A percentile compares a stretch with the other conserved stretches of the same genome.
phyloP scores from a whole-genome alignment of 164 flowering plant genomes.

The Berberis thunbergii region DNA sequence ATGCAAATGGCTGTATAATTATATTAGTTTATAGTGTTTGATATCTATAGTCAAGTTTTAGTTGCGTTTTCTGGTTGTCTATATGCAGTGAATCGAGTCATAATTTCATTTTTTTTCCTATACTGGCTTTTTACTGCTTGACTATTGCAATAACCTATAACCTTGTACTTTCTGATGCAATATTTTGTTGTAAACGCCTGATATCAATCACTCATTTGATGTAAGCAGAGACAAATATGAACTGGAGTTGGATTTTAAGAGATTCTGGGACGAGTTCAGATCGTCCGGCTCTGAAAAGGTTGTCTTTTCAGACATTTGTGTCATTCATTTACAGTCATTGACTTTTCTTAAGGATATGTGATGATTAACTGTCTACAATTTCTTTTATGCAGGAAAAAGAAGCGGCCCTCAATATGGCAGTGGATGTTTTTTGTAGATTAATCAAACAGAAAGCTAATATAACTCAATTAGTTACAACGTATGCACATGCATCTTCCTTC shows the following conservation, averaged over 20 bases:
- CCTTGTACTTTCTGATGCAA: neutral
- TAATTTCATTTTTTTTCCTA: too few relatives aligned
- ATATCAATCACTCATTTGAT: neutral
- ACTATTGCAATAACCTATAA: neutral
- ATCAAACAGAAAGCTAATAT: constrained; percentile 80
- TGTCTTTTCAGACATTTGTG: neutral
- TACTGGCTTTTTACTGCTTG: too few relatives aligned
- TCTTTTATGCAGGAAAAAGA: constrained; percentile 85
- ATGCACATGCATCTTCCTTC: constrained; percentile 12
- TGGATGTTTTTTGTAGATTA: constrained; percentile 95
- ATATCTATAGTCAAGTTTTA: too few relatives aligned
- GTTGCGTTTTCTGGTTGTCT: too few relatives aligned
- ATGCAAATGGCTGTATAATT: too few relatives aligned
- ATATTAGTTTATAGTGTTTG: too few relatives aligned
- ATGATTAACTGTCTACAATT: too few relatives aligned
- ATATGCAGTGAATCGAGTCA: too few relatives aligned
- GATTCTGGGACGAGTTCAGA: constrained; percentile 97
- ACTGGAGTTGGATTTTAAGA: constrained; percentile 97
- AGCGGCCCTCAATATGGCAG: constrained; percentile 79
- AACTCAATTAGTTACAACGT: constrained; percentile 83
- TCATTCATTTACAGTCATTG: too few relatives aligned
- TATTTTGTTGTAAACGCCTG: neutral
- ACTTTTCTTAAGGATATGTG: too few relatives aligned
- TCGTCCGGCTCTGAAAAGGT: constrained; percentile 98
- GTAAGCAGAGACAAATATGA: constrained; percentile 76